Conservation (phyloP, 2,329 filamentous ascomycete species). For the Penicillium sp. region DNA sequence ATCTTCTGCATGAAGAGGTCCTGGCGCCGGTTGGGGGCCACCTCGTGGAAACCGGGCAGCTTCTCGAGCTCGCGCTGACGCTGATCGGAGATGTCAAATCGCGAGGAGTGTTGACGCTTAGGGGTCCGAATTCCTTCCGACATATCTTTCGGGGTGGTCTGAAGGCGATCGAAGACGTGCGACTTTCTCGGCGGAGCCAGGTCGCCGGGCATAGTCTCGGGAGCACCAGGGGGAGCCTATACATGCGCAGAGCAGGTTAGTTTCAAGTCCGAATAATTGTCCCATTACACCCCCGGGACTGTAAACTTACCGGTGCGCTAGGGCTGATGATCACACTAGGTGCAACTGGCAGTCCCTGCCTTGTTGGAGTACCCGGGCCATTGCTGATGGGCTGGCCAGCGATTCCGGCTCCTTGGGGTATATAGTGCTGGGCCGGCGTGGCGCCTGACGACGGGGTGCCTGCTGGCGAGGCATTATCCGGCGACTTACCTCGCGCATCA, state of each 20-base stretch:
- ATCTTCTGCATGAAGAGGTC: conserved; percentile 99
- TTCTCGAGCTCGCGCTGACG: conserved; percentile 90
- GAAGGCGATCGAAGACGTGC: conserved; percentile 82
- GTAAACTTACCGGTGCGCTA: conserved; percentile 78
- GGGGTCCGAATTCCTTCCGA: conserved; percentile 94
- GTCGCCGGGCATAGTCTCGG: conserved; percentile 98
- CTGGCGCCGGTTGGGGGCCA: conserved; percentile 90
- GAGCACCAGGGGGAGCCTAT: conserved; percentile 91
- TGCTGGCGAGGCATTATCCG: conserved; percentile 45
- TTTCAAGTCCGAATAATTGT: not conserved
- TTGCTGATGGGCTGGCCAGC: conserved; percentile 50
- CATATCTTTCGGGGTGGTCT: conserved; percentile 94
- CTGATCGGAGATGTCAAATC: conserved; percentile 97
- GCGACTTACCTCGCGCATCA: conserved; percentile 82
- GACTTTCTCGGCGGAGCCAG: conserved; percentile 96
- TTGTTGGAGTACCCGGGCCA: conserved; percentile 66
- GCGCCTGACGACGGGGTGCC: conserved; percentile 37
- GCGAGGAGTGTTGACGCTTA: conserved; percentile 94
- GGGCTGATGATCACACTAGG: conserved; percentile 95
- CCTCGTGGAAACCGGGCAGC: conserved; percentile 95
- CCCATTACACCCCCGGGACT: not conserved
- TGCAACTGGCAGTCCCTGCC: conserved; percentile 68
- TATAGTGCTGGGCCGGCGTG: conserved; percentile 46
- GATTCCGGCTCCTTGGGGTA: conserved; percentile 43
- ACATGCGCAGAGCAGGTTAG: conserved; percentile 22